Percentiles rank a stretch among this genome's conserved stretches.
These are phyloP conservation scores for Orbilia javanica DNA, from an alignment of 2,329 filamentous ascomycete genomes.

Conservation along the genomic window DNA sequence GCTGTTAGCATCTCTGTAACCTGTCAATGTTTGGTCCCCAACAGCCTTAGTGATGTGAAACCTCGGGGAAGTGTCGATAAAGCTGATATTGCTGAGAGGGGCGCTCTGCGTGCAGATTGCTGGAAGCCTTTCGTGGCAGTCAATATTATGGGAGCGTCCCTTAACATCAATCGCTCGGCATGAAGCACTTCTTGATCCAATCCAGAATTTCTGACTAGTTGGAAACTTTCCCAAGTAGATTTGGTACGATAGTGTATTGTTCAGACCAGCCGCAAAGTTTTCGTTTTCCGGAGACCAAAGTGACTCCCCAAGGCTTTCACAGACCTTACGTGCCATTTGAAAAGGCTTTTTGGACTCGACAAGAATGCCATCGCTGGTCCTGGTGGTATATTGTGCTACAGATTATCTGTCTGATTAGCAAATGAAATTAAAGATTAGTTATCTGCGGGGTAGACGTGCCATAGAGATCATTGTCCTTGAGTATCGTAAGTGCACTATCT, in stretches of 20 bases:
- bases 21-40: constrained; percentile 65
- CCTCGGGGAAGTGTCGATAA: constrained; percentile 63
- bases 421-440: not conserved
- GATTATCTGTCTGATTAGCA: constrained; percentile 3
- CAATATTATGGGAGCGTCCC: constrained; percentile 60
- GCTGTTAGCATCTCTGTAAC: constrained; percentile 67
- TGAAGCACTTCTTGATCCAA: not conserved
- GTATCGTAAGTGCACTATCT: constrained; percentile 28
- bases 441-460: not conserved
- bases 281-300: constrained; percentile 31
- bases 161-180: constrained; percentile 62
- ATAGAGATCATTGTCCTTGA: constrained; percentile 45
- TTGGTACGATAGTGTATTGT: constrained; percentile 43
- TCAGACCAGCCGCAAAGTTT: constrained; percentile 33
- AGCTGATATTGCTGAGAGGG: constrained; percentile 65
- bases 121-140: constrained; percentile 61
- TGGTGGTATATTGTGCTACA: constrained; percentile 26
- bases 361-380: constrained; percentile 27
- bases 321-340: not conserved
- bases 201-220: constrained; percentile 30
- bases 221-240: constrained; percentile 35
- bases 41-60: constrained; percentile 66
- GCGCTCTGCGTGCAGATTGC: constrained; percentile 67
- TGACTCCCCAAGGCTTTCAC: constrained; percentile 20
- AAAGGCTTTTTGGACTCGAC: constrained; percentile 10